A percentile compares a stretch with the other conserved stretches of the same genome.
Conservation (phyloP, 768 basidiomycete genomes). For the Lactarius pseudohatsudake region DNA sequence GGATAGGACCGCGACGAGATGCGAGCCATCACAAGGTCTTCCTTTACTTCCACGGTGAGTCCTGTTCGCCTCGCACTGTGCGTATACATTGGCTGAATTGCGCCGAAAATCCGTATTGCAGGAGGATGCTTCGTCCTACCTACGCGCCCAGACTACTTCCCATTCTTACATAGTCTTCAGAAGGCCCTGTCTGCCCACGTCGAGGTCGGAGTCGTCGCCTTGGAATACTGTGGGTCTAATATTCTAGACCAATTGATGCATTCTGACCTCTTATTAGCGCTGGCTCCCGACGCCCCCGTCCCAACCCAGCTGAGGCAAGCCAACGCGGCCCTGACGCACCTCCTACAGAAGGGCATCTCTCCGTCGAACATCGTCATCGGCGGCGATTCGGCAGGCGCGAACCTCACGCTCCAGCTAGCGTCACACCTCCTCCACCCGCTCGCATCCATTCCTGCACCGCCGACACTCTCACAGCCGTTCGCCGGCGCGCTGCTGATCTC, state of each 20-base stretch:
- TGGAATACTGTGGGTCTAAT: constrained; percentile 16
- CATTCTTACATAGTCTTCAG: constrained; percentile 2
- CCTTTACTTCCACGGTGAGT: constrained; percentile 10
- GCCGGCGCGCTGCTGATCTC: constrained; percentile 9
- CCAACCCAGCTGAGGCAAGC: constrained; percentile 30
- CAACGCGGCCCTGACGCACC: constrained; percentile 19
- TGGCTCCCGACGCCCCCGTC: constrained; percentile 16
- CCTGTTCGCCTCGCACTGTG: neutral
- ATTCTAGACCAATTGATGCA: neutral
- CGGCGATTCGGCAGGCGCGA: constrained; percentile 31
- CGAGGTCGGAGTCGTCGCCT: constrained; percentile 5
- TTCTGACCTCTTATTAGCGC: neutral
- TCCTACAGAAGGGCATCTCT: constrained; percentile 28
- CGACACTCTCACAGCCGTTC: constrained; percentile 1
- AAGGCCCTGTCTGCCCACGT: neutral
- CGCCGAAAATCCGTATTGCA: neutral
- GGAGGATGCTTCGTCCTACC: constrained; percentile 8
- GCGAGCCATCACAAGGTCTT: constrained; percentile 2
- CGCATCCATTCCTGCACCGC: constrained; percentile 14
- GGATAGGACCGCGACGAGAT: constrained; percentile 20
- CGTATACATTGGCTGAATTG: neutral
- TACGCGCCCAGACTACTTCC: neutral
- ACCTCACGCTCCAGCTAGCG: constrained; percentile 28
- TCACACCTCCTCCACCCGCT: constrained; percentile 29
- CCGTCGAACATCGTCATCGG: constrained; percentile 26